Base-by-base conservation (phyloP, 768 basidiomycete species). In the Suillus americanus region DNA sequence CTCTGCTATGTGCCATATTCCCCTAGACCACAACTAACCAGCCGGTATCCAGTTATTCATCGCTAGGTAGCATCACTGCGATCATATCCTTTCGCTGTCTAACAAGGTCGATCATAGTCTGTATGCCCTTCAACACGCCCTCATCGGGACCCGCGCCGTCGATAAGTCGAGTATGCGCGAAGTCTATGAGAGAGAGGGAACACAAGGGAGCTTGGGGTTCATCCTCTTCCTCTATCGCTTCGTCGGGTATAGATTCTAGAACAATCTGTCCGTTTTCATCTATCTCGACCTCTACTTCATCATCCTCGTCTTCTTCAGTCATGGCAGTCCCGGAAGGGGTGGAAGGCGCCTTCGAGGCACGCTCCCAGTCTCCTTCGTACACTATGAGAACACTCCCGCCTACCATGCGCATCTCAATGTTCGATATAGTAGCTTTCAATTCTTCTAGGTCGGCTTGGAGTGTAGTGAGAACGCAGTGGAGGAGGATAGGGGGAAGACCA, bases 131-230 rank as follows among this genome's bases (percentile, higher is more conserved):
- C 67, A 97, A 74, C 20, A 96, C 87, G 0, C 97, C 91, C 45
- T 83, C 76, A 73, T 98, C 96, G 2, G 88, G 87, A 5, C 95
- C 96, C 69, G 86, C 70, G 0, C 90, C 93, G 0, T 86, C 84
- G 8, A 77, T 81, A 14, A 91, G 66, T 28, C 83, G 79, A 2
- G 95, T 90, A 75, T 99, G 97, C 8, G 95, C 96, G 74, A 99
- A 98, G 79, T 99, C 97, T 68, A 99, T 98, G 67, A 97, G 78
- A 68, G 89, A 89, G 65, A 97, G 81, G 16, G 82, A 79, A 66
- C 84, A 90, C 40, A 59, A 59, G n/a, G 56, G 70, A 60, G 60
- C 72, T 66, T n/a, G 66, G 16, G n/a, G 25, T 12, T 60, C 48
- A 3, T 72, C 71, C 18, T 71, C 75, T n/a, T 70, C 75, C 10